Base-by-base conservation (phyloP, 352 stramenopile genomes). In the Phytophthora niederhauseri region DNA sequence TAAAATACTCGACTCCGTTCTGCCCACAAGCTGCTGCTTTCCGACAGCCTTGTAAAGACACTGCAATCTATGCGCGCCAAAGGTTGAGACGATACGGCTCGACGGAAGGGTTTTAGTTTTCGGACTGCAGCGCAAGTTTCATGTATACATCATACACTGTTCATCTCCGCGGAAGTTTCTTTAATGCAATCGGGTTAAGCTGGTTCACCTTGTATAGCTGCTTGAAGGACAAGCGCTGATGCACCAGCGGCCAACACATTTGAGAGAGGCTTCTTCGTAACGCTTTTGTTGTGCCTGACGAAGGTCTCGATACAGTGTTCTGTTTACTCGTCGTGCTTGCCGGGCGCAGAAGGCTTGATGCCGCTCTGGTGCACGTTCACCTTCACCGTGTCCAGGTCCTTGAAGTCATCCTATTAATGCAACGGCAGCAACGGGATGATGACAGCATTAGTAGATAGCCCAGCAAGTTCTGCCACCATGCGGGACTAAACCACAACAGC, bases 301-400 rank as follows among this genome's bases (percentile, higher is more conserved):
- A 26, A 24, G 20, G 46, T 15, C 8, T 52, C 5, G 19, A 48
- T 9, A 15, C 4, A 6, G 14, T 20, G 12, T 48, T 48, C 30
- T 41, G 57, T 15, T 24, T 73, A 65, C 26, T 59, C 48, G 62
- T 83, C 82, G 15, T 88, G 59, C 57, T 91, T 90, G 76, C 85
- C 87, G 36, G 75, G 45, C 6, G 80, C 64, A 41, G 84, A 85
- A 36, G 77, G 75, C 68, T 92, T 93, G 28, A 92, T 92, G 57
- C 87, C 87, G 65, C 82, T 92, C 63, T 92, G 61, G 70, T 95
- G 84, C 41, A 91, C 87, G 48, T 95, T 90, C 57, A 95, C 87
- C 68, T 92, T 92, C 28, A 79, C 81, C 11, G 90, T 86, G 57
- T 95, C 85, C 63, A 95, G 61, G 60, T 90, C 87, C 46, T 88